phyloP scores from a whole-genome alignment of 306 rosid genomes.

The Lotus japonicus region DNA sequence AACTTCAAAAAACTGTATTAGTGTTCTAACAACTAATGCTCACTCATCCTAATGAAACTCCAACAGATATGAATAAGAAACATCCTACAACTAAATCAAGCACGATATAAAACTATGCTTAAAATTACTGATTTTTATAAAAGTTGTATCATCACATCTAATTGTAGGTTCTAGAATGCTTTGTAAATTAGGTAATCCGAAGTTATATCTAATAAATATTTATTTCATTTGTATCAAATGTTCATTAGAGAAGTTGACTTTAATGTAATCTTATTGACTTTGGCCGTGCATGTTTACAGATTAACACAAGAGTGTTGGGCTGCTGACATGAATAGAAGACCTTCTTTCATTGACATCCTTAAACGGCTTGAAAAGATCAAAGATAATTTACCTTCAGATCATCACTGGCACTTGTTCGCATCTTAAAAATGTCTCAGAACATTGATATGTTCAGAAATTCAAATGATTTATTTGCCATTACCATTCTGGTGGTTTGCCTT shows the following conservation, averaged over 20 bases:
- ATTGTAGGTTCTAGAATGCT: slow-evolving; percentile 6
- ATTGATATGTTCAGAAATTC: slow-evolving; percentile 20
- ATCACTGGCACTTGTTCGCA: slow-evolving; percentile 74
- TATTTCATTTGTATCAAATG: background rate
- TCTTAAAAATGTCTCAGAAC: slow-evolving; percentile 32
- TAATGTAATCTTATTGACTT: slow-evolving; percentile 6
- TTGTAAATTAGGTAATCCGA: slow-evolving; percentile 8
- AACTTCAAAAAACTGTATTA: no score
- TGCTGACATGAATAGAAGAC: slow-evolving; percentile 75
- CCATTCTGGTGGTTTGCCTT: slow-evolving; percentile 23
- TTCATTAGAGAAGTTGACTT: background rate
- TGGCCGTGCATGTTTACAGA: slow-evolving; percentile 34
- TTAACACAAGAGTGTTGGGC: slow-evolving; percentile 86
- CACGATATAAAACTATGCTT: background rate
- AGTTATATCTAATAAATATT: slow-evolving; percentile 2
- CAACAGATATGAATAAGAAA: background rate
- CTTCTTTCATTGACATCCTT: slow-evolving; percentile 89
- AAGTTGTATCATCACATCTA: background rate
- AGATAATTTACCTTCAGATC: slow-evolving; percentile 59
- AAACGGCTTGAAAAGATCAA: slow-evolving; percentile 81
- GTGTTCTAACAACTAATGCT: no score
- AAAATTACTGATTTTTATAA: background rate
- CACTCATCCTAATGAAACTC: no score
- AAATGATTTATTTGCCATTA: slow-evolving; percentile 26
- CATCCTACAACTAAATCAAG: background rate